Base-by-base conservation (phyloP, 2,329 filamentous ascomycete species). In the Keithomyces neogunnii region DNA sequence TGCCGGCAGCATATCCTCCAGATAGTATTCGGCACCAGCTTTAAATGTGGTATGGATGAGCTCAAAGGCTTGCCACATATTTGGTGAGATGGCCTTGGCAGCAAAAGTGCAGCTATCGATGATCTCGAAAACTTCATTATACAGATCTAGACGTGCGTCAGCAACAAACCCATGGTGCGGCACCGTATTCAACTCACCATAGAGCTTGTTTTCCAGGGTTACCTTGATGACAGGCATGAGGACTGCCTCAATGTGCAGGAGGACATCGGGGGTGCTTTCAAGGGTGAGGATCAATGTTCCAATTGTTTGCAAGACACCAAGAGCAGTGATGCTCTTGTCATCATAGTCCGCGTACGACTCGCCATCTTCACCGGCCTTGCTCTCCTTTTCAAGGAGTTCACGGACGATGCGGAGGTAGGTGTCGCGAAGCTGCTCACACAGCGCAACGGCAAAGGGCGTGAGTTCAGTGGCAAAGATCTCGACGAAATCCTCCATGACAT, bases 401-500 rank as follows among this genome's bases (percentile, higher is more conserved):
- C 88, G 81, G 46, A 99, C 86, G 57, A 99, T 96, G 51, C 93
- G 83, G 58, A 99, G 78, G 63, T 99, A 99, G 0, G 93, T 99
- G 63, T 99, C 93, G 43, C 92, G 85, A 46, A 99, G 77, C 70
- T 99, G 93, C 71, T 97, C 91, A 63, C 90, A 96, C 3, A 99
- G 77, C 4, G 93, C 93, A 33, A 99, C 92, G 9, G 93, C 93
- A 62, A 99, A 99, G 3, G 93, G 93, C 5, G 93, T 97, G 45
- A 99, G 79, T 67, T 99, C 93, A 3, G 89, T 81, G n/a, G 93
- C 92, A 65, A 99, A 99, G 2, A 97, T 91, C 69, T 99, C 93
- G 45, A 99, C 93, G 65, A 99, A 99, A 65, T 99, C 93, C 70
- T 99, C 93, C 93, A 99, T 99, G 39, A 99, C 93, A 63, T 97